Percentiles rank a stretch among this genome's conserved stretches.
phyloP scores from a whole-genome alignment of 202 grass and related monocot genomes.

The Hordeum pubiflorum region DNA sequence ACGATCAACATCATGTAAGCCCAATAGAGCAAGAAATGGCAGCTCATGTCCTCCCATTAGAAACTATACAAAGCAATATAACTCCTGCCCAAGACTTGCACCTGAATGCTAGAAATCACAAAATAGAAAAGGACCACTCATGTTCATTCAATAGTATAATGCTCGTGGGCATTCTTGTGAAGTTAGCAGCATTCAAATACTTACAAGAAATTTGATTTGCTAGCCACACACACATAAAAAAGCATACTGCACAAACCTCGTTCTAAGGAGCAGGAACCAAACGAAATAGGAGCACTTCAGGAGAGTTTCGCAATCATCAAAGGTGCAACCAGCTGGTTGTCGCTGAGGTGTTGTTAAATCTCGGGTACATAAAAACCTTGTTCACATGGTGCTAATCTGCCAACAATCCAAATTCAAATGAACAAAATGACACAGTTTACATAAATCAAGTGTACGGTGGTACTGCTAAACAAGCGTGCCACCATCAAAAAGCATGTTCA shows the following conservation, averaged over 20 bases:
- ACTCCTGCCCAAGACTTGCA: background rate
- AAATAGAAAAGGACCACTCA: background rate
- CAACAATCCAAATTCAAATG: conserved; percentile 53
- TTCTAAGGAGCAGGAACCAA: conserved; percentile 29
- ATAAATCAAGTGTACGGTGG: conserved; percentile 7
- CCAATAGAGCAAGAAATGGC: background rate
- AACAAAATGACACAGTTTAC: conserved; percentile 30
- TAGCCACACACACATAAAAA: background rate
- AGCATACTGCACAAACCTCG: conserved; percentile 29
- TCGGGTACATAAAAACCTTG: conserved; percentile 49
- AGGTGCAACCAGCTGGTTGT: conserved; percentile 34
- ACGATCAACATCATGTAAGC: background rate
- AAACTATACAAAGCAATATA: background rate
- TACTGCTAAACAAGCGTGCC: conserved; percentile 5
- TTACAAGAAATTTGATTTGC: background rate
- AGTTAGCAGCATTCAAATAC: background rate
- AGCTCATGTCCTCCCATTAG: background rate
- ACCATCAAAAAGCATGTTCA: background rate
- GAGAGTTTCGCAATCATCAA: conserved; percentile 34
- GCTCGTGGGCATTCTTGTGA: background rate
- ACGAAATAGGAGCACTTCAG: conserved; percentile 21
- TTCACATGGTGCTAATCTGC: conserved; percentile 53
- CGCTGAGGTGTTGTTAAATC: conserved; percentile 37
- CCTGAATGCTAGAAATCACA: background rate
- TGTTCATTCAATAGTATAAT: background rate